Evolutionary conservation across 371 early-diverging fungal species (phyloP), one percentile per base, ranked within the genome.

Genomic region (Rhizopus stolonifer): DNA sequence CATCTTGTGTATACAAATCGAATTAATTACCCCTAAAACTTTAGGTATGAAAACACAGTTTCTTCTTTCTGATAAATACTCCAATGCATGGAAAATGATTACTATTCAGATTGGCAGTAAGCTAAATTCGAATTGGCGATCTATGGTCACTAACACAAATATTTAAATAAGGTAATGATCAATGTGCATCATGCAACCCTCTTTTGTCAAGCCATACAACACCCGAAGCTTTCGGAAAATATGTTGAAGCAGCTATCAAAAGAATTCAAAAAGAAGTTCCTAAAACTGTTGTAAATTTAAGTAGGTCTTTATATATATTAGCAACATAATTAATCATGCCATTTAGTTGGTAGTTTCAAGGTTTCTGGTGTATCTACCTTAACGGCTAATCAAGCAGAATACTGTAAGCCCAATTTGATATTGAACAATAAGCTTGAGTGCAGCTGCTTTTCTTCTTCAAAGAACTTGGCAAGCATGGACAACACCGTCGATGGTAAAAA

Each of bases 41-140:
- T 9, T 23, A 61, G 61, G 52, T 13, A 61, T 61, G 36, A 56
- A 61, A n/a, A 24, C 56, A 4, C 46, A 50, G 2, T 42, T 42
- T 39, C 46, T 52, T 4, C 10, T 52, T 15, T 36, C 43, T 5
- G 29, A 40, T 13, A 42, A 44, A 25, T 66, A 51, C 19, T 23
- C 46, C 24, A 61, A 54, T 17, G 67, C 58, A 32, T 66, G 67
- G 67, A 66, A 66, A 19, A 36, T 66, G 26, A 56, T 66, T 23
- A 66, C 54, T 4, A 66, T 66, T 49, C 61, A 66, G 42, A 61
- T 66, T 24, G 67, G 67, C 25, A 66, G 67, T 56, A 54, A 43
- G 59, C 10, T 29, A 32, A 13, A 29, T 1, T 26, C 1, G 5
- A 11, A 24, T 13, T 3, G 8, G 19, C 10, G 19, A 19, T 4